A percentile compares a stretch with the other conserved stretches of the same genome.
Conservation (phyloP, 306 rosid genomes). For the Potentilla sterilis region DNA sequence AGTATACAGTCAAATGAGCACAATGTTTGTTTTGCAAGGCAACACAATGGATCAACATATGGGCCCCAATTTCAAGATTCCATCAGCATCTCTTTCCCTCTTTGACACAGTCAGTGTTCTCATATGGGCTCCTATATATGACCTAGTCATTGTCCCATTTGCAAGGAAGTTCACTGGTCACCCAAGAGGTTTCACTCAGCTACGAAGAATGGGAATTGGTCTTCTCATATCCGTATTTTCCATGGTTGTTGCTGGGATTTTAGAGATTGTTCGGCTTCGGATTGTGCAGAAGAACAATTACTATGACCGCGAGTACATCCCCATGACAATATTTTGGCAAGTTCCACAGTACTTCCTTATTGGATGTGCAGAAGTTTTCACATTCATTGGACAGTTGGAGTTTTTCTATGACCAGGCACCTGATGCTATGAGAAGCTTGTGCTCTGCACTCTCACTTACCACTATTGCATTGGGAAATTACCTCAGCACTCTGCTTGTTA, state of each 20-base stretch:
- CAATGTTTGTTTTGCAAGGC: constrained; percentile 88
- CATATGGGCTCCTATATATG: constrained; percentile 68
- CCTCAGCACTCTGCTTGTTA: constrained; percentile 69
- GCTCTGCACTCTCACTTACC: constrained; percentile 76
- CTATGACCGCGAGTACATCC: constrained; percentile 52
- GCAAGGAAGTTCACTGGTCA: constrained; percentile 64
- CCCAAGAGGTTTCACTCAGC: constrained; percentile 69
- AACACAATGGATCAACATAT: constrained; percentile 77
- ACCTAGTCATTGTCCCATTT: constrained; percentile 50
- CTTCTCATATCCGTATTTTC: constrained; percentile 55
- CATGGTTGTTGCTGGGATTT: constrained; percentile 65
- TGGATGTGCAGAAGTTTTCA: constrained; percentile 84
- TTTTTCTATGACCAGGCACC: constrained; percentile 81
- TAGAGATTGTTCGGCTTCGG: constrained; percentile 61
- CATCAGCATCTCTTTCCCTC: constrained; percentile 78
- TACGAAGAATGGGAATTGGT: constrained; percentile 84
- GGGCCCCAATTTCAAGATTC: constrained; percentile 64
- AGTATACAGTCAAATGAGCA: constrained; percentile 79
- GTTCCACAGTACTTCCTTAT: constrained; percentile 71
- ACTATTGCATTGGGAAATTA: constrained; percentile 64
- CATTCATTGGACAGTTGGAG: constrained; percentile 61
- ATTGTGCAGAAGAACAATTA: constrained; percentile 44
- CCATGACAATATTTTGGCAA: constrained; percentile 88
- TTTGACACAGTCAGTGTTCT: constrained; percentile 81
- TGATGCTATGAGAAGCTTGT: constrained; percentile 82